Percentiles rank a stretch among this genome's conserved stretches.
phyloP scores from a whole-genome alignment of 345 rosid species.

The Hibiscus mutabilis region DNA sequence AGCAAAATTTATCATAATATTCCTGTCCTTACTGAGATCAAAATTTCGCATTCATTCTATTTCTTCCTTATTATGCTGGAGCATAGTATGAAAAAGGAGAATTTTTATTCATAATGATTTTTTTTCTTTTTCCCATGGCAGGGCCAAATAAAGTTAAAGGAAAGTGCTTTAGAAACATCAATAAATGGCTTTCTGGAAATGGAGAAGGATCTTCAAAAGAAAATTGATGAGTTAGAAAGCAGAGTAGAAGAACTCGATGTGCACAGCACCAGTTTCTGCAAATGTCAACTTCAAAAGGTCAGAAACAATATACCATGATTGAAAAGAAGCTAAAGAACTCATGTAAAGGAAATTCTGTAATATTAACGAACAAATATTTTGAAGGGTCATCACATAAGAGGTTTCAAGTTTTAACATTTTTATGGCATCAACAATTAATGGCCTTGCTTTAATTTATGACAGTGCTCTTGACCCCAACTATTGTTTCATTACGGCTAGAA shows the following conservation, averaged over 20 bases:
- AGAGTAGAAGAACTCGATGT: conserved; percentile 42
- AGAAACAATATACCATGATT: background rate
- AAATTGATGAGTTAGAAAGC: conserved; percentile 53
- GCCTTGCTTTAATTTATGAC: background rate
- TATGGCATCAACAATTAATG: background rate
- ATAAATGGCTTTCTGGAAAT: conserved; percentile 44
- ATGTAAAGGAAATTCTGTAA: background rate
- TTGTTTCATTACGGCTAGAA: background rate
- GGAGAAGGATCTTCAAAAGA: conserved; percentile 45
- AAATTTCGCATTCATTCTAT: background rate
- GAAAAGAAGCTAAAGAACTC: background rate
- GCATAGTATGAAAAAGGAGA: background rate
- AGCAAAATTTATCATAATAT: background rate
- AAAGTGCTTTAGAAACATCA: conserved; percentile 51
- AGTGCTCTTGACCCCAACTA: background rate
- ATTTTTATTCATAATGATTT: background rate
- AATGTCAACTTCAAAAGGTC: conserved; percentile 32
- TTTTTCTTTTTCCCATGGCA: conserved; percentile 18
- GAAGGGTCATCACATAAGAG: background rate
- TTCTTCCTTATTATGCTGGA: background rate
- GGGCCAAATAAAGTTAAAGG: conserved; percentile 61
- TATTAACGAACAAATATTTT: background rate
- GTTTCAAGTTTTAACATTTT: background rate
- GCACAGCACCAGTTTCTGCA: conserved; percentile 14
- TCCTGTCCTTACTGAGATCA: background rate